These are phyloP conservation scores for Yamadazyma phyllophila DNA, from an alignment of 805 yeast species.

Conservation along the genomic window DNA sequence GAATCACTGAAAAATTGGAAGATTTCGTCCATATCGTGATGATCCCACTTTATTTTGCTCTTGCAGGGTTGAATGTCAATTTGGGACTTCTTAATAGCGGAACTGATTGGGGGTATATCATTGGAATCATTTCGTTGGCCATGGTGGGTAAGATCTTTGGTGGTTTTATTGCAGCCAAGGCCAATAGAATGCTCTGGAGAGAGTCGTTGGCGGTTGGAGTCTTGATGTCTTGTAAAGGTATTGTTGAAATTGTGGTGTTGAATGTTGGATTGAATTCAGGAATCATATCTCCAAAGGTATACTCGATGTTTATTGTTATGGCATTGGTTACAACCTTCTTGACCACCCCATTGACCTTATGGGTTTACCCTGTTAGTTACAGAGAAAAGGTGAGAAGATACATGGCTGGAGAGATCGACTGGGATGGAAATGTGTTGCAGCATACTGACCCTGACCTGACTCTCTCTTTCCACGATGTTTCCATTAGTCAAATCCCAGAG, in stretches of 20 bases:
- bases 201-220: constrained; percentile 76
- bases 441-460: constrained; percentile 1
- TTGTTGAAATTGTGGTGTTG: constrained; percentile 78
- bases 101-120: constrained; percentile 73
- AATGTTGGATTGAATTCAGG: constrained; percentile 71
- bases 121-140: constrained; percentile 67
- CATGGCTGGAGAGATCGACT: constrained; percentile 22
- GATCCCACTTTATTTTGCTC: constrained; percentile 76
- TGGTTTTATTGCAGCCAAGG: constrained; percentile 61
- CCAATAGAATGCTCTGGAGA: constrained; percentile 65
- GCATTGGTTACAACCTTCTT: constrained; percentile 73
- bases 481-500: constrained; percentile 6
- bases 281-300: constrained; percentile 61
- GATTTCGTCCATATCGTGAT: constrained; percentile 70
- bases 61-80: constrained; percentile 73
- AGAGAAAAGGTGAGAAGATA: constrained; percentile 48
- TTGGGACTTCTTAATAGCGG: constrained; percentile 63
- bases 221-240: constrained; percentile 86
- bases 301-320: constrained; percentile 82
- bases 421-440: constrained; percentile 22
- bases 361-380: constrained; percentile 60
- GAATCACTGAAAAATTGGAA: constrained; percentile 71
- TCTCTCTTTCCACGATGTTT: constrained; percentile 1
- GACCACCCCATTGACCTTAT: constrained; percentile 73
- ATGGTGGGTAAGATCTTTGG: constrained; percentile 66